Conservation (phyloP, 192 early-diverging fungal species). For the Thamnidium elegans region DNA sequence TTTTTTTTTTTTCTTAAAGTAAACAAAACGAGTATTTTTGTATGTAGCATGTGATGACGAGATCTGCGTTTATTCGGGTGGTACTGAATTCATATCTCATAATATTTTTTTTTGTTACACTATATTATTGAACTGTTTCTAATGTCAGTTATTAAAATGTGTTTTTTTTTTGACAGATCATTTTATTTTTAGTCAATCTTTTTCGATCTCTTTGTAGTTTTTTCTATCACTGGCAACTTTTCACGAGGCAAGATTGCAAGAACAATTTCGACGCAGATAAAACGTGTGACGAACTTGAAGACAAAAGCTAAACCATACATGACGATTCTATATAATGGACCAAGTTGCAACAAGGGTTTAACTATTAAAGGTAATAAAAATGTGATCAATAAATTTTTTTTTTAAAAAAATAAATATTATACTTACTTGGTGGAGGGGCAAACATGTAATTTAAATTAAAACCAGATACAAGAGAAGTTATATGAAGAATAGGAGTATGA, state of each 20-base stretch:
- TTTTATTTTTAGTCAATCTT: constrained; percentile 8
- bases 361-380: constrained; percentile 8
- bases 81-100: too few relatives aligned
- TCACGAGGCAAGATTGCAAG: constrained; percentile 19
- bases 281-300: constrained; percentile 30
- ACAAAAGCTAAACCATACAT: constrained; percentile 31
- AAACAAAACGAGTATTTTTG: too few relatives aligned
- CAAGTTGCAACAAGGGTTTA: constrained; percentile 22
- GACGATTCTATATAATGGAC: constrained; percentile 27
- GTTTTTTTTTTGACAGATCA: background rate
- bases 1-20: too few relatives aligned
- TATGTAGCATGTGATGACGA: too few relatives aligned
- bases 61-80: too few relatives aligned
- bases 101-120: too few relatives aligned
- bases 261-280: constrained; percentile 16
- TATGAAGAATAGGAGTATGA: constrained; percentile 45
- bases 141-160: too few relatives aligned
- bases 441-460: constrained; percentile 53
- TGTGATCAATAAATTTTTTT: background rate
- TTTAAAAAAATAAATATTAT: background rate
- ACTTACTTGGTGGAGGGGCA: constrained; percentile 50
- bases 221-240: background rate
- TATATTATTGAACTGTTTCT: too few relatives aligned
- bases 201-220: constrained; percentile 1
- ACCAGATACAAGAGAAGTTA: constrained; percentile 39